phyloP scores from a whole-genome alignment of 768 basidiomycete genomes.

The Panellus pusillus region DNA sequence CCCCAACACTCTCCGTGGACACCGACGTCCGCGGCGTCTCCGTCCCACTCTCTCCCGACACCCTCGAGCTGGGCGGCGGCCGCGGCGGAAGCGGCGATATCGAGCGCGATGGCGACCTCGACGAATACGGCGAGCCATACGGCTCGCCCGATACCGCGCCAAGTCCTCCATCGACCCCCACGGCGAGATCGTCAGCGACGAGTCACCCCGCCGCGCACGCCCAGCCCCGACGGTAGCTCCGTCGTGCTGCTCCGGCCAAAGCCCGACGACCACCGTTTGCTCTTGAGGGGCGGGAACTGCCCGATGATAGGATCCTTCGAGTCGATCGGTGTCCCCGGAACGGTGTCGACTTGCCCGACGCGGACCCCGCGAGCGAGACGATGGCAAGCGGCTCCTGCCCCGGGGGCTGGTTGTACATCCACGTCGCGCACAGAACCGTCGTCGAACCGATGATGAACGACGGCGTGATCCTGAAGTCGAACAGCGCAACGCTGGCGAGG shows the following conservation, averaged over 20 bases:
- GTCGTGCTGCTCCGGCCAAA: slow-evolving; percentile 51
- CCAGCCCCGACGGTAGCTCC: slow-evolving; percentile 42
- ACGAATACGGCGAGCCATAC: slow-evolving; percentile 44
- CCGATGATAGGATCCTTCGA: slow-evolving; percentile 61
- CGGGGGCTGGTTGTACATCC: slow-evolving; percentile 88
- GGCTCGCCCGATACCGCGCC: slow-evolving; percentile 38
- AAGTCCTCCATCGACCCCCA: slow-evolving; percentile 32
- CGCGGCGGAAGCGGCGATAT: slow-evolving; percentile 34
- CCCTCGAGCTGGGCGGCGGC: slow-evolving; percentile 22
- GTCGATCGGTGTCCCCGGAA: slow-evolving; percentile 38
- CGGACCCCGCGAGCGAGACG: slow-evolving; percentile 22
- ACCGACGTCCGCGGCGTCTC: too few species aligned
- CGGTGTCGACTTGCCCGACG: slow-evolving; percentile 29
- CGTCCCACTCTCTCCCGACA: too few species aligned
- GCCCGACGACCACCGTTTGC: slow-evolving; percentile 30
- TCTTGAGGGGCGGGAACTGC: slow-evolving; percentile 49
- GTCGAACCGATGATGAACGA: slow-evolving; percentile 84
- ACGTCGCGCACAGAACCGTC: slow-evolving; percentile 86
- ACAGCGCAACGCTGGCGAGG: slow-evolving; percentile 88
- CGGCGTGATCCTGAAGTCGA: slow-evolving; percentile 85
- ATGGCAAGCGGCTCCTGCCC: slow-evolving; percentile 28
- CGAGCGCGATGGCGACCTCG: slow-evolving; percentile 33
- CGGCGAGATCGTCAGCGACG: slow-evolving; percentile 21
- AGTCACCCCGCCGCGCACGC: slow-evolving; percentile 6
- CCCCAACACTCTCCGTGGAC: too few species aligned